Evolutionary conservation across 1,284 basidiomycete species (phyloP).

Genomic region (Megacollybia platyphylla): DNA sequence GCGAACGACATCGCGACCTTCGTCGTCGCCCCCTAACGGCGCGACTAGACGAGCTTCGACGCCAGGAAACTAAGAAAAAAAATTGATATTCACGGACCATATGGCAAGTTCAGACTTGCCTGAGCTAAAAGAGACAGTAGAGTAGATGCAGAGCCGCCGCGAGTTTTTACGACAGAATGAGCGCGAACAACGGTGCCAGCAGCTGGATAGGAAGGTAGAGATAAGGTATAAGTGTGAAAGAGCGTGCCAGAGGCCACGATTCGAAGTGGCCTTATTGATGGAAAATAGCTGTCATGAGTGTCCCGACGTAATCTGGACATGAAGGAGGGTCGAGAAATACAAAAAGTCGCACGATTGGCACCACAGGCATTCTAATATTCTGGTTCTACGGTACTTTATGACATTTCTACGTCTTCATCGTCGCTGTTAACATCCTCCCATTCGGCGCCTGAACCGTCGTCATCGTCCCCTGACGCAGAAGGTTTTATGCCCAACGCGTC

Average conservation of each 20-base stretch:
- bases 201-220: conserved; percentile 45
- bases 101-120: too few species aligned
- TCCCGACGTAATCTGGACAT: background rate
- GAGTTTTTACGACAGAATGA: conserved; percentile 47
- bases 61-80: conserved; percentile 25
- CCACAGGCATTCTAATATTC: background rate
- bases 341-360: background rate
- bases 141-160: conserved; percentile 61
- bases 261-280: conserved; percentile 33
- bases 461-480: conserved; percentile 43
- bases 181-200: conserved; percentile 50
- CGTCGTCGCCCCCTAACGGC: conserved; percentile 57
- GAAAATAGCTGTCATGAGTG: background rate
- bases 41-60: conserved; percentile 63
- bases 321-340: background rate
- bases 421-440: conserved; percentile 34
- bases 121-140: conserved; percentile 63
- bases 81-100: too few species aligned
- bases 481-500: conserved; percentile 59
- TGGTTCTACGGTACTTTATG: conserved; percentile 10
- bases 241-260: conserved; percentile 69
- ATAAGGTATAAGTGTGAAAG: conserved; percentile 61
- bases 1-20: conserved; percentile 45
- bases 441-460: conserved; percentile 47
- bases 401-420: conserved; percentile 54